Base-by-base conservation (phyloP, 352 stramenopile species). In the Phytophthora hybrid region DNA sequence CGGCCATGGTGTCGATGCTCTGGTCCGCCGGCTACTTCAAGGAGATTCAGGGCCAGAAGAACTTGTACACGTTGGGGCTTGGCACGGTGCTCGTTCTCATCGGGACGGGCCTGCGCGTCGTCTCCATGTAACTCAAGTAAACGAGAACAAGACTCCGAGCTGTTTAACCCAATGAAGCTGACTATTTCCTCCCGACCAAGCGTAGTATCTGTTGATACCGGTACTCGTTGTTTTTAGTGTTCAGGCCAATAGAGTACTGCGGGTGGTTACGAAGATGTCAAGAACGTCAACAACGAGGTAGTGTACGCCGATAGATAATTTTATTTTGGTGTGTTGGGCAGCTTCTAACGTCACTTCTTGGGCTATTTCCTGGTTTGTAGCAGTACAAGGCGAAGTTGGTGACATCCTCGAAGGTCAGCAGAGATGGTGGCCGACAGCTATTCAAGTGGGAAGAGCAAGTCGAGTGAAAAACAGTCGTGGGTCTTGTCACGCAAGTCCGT, bases 1-100 rank as follows among this genome's bases (percentile, higher is more conserved):
- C 87, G 0, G 89, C 87, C 13, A 93, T 94, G 82, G 80, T 95
- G 19, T 93, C 89, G 16, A 94, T 94, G 89, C 80, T 95, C 58
- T 95, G 89, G 89, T 94, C 87, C 0, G 89, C 87, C 4, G 74
- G 78, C 31, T 94, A 94, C 74, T 95, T 95, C 62, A 88, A 88
- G 41, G 89, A 95, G 70, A 94, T 95, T 59, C 82, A 93, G 74
- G 89, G 89, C 34, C 62, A 59, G 46, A 74, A 79, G 26, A 94
- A 95, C 66, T 76, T 91, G 18, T 44, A 76, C 53, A 88, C 85
- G 13, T 75, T 95, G n/a, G 81, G 74, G 0, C 31, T 90, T 23
- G 88, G 83, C 2, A 94, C 86, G 1, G 60, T 73, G 51, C 85
- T 94, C 63, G 85, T 95, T n/a, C 73, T 90, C 18, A 64, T 90